Percentiles rank a stretch among this genome's conserved stretches.
Conservation (phyloP, 805 yeast species). For the Schwanniomyces sp. region DNA sequence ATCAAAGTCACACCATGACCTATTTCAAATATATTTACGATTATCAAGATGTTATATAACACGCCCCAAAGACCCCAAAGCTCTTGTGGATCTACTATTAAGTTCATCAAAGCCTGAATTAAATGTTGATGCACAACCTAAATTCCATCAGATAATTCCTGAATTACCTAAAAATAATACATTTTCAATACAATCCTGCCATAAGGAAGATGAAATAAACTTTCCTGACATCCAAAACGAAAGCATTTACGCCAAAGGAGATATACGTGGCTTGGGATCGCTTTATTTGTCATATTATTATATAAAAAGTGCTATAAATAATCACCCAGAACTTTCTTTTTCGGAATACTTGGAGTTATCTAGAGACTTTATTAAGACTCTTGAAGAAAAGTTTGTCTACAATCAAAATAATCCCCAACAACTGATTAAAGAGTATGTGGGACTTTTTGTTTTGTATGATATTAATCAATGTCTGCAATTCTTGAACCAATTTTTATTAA, state of each 20-base stretch:
- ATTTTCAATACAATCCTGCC: background rate
- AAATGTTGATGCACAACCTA: background rate
- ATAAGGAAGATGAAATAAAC: background rate
- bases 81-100: constrained; percentile 2
- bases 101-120: background rate
- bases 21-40: background rate
- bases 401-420: background rate
- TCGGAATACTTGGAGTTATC: constrained; percentile 1
- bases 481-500: background rate
- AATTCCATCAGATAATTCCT: background rate
- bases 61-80: background rate
- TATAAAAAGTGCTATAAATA: constrained; percentile 2
- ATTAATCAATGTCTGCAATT: background rate
- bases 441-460: constrained; percentile 3
- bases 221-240: background rate
- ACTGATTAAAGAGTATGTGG: background rate
- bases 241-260: background rate
- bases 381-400: background rate
- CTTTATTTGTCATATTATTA: constrained; percentile 5
- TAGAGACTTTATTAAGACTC: background rate
- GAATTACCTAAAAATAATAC: background rate
- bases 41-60: background rate
- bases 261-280: constrained; percentile 4
- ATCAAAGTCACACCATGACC: background rate
- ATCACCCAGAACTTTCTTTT: constrained; percentile 2